Conservation (phyloP, 345 rosid genomes). For the Euphorbia peplus region DNA sequence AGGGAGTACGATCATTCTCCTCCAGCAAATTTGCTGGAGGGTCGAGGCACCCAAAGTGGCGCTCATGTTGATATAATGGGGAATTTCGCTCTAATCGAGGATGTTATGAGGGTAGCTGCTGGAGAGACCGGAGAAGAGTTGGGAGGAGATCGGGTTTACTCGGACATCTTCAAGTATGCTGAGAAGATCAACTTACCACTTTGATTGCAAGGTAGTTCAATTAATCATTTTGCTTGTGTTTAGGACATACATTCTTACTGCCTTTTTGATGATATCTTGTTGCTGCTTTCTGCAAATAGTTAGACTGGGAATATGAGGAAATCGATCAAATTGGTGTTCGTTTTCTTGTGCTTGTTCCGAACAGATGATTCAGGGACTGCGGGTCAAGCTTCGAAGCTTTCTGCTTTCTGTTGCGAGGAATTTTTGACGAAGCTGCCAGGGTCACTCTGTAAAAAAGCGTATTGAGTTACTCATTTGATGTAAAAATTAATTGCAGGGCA, state of each 20-base stretch:
- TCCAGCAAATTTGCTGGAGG: conserved; percentile 81
- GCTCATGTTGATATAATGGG: conserved; percentile 97
- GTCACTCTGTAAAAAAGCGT: background rate
- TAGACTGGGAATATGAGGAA: background rate
- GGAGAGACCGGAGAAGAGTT: conserved; percentile 78
- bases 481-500: conserved; percentile 7
- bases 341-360: conserved; percentile 12
- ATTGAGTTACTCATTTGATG: background rate
- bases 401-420: too few relatives aligned
- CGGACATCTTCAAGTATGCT: conserved; percentile 82
- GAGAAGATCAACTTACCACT: conserved; percentile 64
- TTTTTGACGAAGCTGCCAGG: conserved; percentile 4
- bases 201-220: conserved; percentile 20
- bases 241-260: background rate
- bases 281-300: background rate
- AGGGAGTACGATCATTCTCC: conserved; percentile 88
- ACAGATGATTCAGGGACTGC: background rate
- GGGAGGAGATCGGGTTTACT: conserved; percentile 82
- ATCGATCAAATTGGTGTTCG: background rate
- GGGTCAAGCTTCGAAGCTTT: background rate
- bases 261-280: background rate
- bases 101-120: conserved; percentile 73
- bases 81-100: conserved; percentile 88
- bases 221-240: too few relatives aligned
- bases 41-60: conserved; percentile 89